Evolutionary conservation across 331 rosid species (phyloP).

Genomic region (Malus hybrid): DNA sequence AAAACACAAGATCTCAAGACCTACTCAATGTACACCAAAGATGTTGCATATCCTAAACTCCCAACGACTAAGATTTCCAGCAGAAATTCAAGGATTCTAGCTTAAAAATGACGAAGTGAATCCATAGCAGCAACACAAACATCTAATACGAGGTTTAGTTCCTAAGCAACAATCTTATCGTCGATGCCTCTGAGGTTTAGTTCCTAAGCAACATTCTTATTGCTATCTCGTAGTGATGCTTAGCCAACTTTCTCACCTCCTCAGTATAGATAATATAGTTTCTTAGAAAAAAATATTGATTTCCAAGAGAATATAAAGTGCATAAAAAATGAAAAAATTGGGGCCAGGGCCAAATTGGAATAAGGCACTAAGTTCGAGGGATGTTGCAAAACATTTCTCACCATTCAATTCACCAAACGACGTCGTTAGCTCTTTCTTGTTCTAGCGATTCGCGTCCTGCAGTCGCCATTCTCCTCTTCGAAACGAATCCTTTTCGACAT

Average conservation of each 20-base stretch:
- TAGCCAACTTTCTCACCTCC: accelerated
- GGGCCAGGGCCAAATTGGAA: too few species aligned
- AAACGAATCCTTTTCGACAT: background rate
- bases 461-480: background rate
- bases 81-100: background rate
- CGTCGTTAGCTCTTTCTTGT: background rate
- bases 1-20: too few species aligned
- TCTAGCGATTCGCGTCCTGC: background rate
- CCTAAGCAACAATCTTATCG: background rate
- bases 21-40: background rate
- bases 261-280: too few species aligned
- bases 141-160: background rate
- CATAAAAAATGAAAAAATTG: too few species aligned
- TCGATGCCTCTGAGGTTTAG: background rate
- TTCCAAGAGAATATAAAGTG: too few species aligned
- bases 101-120: background rate
- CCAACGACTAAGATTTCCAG: background rate
- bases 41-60: background rate
- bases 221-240: too few species aligned
- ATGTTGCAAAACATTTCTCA: too few species aligned
- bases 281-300: too few species aligned
- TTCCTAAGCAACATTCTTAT: background rate
- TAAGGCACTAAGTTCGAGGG: too few species aligned
- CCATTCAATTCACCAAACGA: background rate
- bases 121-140: background rate